Evolutionary conservation across 2,329 filamentous ascomycete genomes (phyloP), one percentile per base, ranked within the genome.

Genomic region (Phoma sp.): DNA sequence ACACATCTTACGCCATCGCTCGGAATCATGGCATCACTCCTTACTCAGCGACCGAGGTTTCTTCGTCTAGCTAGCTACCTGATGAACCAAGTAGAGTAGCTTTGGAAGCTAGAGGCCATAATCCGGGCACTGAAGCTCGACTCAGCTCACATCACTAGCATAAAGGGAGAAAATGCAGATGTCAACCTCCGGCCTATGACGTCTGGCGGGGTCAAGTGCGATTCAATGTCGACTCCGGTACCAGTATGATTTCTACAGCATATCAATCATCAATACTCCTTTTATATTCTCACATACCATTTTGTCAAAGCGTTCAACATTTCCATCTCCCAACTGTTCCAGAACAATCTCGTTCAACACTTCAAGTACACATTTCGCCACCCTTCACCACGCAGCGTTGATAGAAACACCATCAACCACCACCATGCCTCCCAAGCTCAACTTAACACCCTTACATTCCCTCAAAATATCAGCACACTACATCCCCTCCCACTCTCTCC

Each of bases 391-490:
- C 32, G n/a, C 33, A 20, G 1, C 32, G 29, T 23, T 9, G 3
- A n/a, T 5, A 28, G 14, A 9, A 11, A 40, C 2, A 25, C n/a
- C 10, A 12, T 20, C 9, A 23, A 43, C 1, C 18, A 30, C 2
- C 34, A 33, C 9, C n/a, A 40, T 40, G 37, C 57, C 64, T 61
- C 47, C 61, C 4, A 52, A 59, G 11, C 53, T 72, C 39, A 45
- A 37, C 30, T 64, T 81, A 63, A 77, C 76, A 7, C 74, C 82
- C 12, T 73, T 85, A 14, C 73, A 77, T 26, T 74, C 81, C 3
- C 79, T 90, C 51, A 75, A 75, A 25, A 76, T 89, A n/a, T 83
- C 83, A 30, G 79, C 76, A 15, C 81, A 87, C 68, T 76, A 80
- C 21, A 89, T 91, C 53, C 82, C 85, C 4, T 74, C 81, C 11